Evolutionary conservation across 2,329 filamentous ascomycete genomes (phyloP).

Genomic region (Fusarium udum): DNA sequence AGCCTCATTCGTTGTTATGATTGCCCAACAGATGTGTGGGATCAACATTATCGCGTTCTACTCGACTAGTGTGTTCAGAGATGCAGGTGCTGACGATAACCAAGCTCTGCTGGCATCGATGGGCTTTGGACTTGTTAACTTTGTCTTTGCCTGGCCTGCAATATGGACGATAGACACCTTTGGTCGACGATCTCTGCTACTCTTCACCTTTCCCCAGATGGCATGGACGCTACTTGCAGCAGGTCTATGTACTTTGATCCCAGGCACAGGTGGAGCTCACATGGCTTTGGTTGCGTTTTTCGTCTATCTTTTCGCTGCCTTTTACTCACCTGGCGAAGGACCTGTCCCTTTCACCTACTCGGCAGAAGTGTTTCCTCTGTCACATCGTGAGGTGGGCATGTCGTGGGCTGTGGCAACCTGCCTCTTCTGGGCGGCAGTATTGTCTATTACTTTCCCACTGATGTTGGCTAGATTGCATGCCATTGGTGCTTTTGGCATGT

Average conservation of each 20-base stretch:
- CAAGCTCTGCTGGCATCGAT: conserved; percentile 68
- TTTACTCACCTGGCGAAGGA: conserved; percentile 66
- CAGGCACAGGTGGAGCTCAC: conserved; percentile 46
- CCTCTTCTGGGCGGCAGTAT: conserved; percentile 67
- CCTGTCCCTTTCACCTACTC: conserved; percentile 75
- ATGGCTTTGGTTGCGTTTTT: conserved; percentile 63
- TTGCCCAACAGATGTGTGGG: conserved; percentile 75
- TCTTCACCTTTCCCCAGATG: conserved; percentile 56
- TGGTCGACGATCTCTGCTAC: conserved; percentile 61
- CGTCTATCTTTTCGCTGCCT: conserved; percentile 64
- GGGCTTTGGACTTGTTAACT: conserved; percentile 68
- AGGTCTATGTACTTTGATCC: conserved; percentile 63
- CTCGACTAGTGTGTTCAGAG: conserved; percentile 68
- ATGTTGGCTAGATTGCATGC: conserved; percentile 58
- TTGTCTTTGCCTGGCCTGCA: conserved; percentile 66
- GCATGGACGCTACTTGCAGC: conserved; percentile 53
- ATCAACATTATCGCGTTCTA: conserved; percentile 83
- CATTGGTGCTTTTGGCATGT: conserved; percentile 63
- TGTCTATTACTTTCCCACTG: conserved; percentile 71
- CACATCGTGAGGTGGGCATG: conserved; percentile 78
- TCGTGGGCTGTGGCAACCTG: conserved; percentile 74
- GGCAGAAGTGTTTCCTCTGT: conserved; percentile 75
- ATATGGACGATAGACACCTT: conserved; percentile 68
- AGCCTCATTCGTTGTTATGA: conserved; percentile 83
- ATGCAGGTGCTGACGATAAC: conserved; percentile 65